Percentiles rank a stretch among this genome's conserved stretches.
Evolutionary conservation across 208 protist species (phyloP).

Genomic region (Acanthamoeba rhysodes): DNA sequence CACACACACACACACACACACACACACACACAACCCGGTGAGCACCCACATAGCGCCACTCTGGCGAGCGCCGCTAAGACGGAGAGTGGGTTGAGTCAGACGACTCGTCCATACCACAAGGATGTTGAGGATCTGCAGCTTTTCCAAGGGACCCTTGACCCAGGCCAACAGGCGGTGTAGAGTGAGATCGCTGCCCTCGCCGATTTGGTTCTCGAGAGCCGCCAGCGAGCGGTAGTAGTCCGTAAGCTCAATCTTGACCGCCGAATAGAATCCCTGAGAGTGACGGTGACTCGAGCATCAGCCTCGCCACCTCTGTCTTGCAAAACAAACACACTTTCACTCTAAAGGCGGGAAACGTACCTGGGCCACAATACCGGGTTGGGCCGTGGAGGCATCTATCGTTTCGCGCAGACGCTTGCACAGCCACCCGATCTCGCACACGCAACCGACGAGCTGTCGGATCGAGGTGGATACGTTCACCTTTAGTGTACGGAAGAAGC

Average conservation of each 20-base stretch:
- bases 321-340: neutral
- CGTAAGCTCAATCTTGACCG: constrained; percentile 84
- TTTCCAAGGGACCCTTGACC: constrained; percentile 80
- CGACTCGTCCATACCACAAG: constrained; percentile 22
- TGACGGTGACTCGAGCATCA: neutral
- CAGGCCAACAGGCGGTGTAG: constrained; percentile 82
- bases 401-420: constrained; percentile 79
- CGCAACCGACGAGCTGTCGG: constrained; percentile 74
- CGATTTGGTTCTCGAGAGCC: constrained; percentile 82
- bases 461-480: constrained; percentile 75
- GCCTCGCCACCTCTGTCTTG: neutral
- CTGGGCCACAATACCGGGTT: constrained; percentile 15
- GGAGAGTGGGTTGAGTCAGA: neutral
- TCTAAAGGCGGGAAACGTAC: neutral
- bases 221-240: constrained; percentile 87
- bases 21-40: too few relatives aligned
- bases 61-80: too few relatives aligned
- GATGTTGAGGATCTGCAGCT: constrained; percentile 73
- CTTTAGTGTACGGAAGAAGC: neutral
- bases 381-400: constrained; percentile 20
- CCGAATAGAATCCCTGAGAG: constrained; percentile 80
- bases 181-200: constrained; percentile 73
- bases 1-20: neutral
- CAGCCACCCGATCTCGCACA: constrained; percentile 85
- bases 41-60: too few relatives aligned